A percentile compares a stretch with the other conserved stretches of the same genome.
These are phyloP conservation scores for Nemania abortiva DNA, from an alignment of 2,329 filamentous ascomycete genomes.

Conservation along the genomic window DNA sequence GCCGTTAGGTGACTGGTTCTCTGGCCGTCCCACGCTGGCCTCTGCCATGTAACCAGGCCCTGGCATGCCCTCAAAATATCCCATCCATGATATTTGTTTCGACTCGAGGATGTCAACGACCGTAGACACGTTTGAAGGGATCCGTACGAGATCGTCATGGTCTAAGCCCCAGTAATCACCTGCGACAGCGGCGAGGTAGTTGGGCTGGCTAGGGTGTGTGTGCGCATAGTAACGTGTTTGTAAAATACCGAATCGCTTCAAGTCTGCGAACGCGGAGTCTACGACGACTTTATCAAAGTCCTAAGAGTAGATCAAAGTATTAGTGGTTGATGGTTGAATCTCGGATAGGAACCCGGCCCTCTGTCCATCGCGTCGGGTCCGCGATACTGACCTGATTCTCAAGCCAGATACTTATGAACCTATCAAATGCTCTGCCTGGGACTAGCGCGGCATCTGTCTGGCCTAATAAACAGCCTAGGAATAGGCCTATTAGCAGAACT, in stretches of 20 bases:
- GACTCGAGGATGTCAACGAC: slow-evolving; percentile 60
- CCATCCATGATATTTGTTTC: slow-evolving; percentile 57
- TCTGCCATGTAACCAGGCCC: slow-evolving; percentile 61
- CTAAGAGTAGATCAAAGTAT: slow-evolving; percentile 45
- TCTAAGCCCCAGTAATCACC: slow-evolving; percentile 64
- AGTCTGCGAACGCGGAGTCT: slow-evolving; percentile 55
- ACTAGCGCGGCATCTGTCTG: slow-evolving; percentile 47
- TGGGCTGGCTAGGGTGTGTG: slow-evolving; percentile 61
- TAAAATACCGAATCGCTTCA: slow-evolving; percentile 59
- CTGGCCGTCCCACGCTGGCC: slow-evolving; percentile 50
- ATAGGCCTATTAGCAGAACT: slow-evolving; percentile 34
- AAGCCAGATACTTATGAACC: slow-evolving; percentile 60
- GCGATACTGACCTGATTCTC: slow-evolving; percentile 56
- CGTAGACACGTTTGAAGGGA: slow-evolving; percentile 61
- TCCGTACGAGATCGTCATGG: slow-evolving; percentile 58
- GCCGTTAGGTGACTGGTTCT: slow-evolving; percentile 42
- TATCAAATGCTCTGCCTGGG: slow-evolving; percentile 56
- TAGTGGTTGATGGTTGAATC: slow-evolving; percentile 24
- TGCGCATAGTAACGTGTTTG: slow-evolving; percentile 60
- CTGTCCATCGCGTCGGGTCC: neutral
- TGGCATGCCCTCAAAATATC: slow-evolving; percentile 61
- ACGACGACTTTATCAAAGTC: slow-evolving; percentile 58
- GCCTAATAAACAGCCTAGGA: slow-evolving; percentile 36
- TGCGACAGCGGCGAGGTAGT: slow-evolving; percentile 60
- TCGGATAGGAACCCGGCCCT: neutral